phyloP scores from a whole-genome alignment of 305 asterid species.

The Fraxinus baroniana region DNA sequence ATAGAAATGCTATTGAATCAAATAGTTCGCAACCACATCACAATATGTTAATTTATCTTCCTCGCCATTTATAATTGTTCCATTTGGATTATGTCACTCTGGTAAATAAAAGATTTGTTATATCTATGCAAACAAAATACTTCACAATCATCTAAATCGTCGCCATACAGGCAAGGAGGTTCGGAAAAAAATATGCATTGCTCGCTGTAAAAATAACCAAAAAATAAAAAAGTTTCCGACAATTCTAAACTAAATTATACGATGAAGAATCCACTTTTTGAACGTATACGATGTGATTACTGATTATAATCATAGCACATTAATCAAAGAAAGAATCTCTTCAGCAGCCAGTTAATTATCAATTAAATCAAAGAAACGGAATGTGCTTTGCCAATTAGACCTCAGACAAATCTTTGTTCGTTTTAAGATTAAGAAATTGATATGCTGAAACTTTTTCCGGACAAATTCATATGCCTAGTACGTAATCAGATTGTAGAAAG shows the following conservation, averaged over 20 bases:
- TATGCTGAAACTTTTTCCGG: background rate
- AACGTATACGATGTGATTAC: background rate
- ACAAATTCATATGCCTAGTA: background rate
- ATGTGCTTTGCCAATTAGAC: background rate
- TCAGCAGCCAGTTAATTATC: background rate
- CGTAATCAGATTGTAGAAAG: background rate
- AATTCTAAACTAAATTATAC: background rate
- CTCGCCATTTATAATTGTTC: background rate
- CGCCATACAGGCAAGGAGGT: background rate
- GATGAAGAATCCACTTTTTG: background rate
- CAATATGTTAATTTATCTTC: background rate
- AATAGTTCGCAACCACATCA: background rate
- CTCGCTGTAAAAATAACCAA: background rate
- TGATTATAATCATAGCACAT: background rate
- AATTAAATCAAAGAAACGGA: background rate
- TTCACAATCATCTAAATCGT: background rate
- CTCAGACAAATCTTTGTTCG: background rate
- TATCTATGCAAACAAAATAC: background rate
- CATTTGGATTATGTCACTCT: background rate
- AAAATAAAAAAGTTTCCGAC: background rate
- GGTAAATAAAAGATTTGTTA: background rate
- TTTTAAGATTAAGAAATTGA: background rate
- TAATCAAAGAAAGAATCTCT: background rate
- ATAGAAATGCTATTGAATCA: background rate
- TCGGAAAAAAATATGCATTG: background rate